Evolutionary conservation across 306 rosid species (phyloP), one percentile per base, ranked within the genome.

Genomic region (Castanea mollissima): DNA sequence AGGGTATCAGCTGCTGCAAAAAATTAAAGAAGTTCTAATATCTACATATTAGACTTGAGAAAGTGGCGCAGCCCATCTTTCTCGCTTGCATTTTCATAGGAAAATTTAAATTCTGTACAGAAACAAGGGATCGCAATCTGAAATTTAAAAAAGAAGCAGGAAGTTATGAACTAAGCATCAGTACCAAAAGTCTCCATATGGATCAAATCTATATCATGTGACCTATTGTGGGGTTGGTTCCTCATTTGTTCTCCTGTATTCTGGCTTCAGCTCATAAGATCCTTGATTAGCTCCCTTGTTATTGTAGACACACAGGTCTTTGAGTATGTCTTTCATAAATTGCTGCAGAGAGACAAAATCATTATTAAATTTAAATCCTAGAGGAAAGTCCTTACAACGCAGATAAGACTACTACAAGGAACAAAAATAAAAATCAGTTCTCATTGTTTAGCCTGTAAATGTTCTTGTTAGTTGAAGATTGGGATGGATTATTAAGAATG

Each of bases 271-370:
- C 84, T 92, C 97, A 74, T 94, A 94, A 5, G 97, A 88, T 69
- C 97, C 98, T 86, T 91, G 97, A 80, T 89, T 89, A 76, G 88
- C 76, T 83, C 98, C 98, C 80, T 90, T 92, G 92, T 91, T 91
- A 87, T 92, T 92, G 92, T 94, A 92, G 82, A 89, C 85, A 80
- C 97, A 91, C 0, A 94, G 91, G 3, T 94, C 93, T 86, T 91
- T 94, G 4, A 94, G 93, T 74, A 92, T 82, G 87, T 94, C 97
- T 87, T 91, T 94, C 86, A 94, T 83, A 85, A 87, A 94, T 92
- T 92, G 98, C 97, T 92, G 93, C 96, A 86, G 67, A 80, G 23
- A 18, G 76, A 78, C 29, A 79, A 69, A 25, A 38, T 34, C 52
- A 71, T 16, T 55, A 76, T 19, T 54, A 55, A 79, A 79, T 69